Base-by-base conservation (phyloP, 2,329 filamentous ascomycete species). In the Phialophora macrospora region DNA sequence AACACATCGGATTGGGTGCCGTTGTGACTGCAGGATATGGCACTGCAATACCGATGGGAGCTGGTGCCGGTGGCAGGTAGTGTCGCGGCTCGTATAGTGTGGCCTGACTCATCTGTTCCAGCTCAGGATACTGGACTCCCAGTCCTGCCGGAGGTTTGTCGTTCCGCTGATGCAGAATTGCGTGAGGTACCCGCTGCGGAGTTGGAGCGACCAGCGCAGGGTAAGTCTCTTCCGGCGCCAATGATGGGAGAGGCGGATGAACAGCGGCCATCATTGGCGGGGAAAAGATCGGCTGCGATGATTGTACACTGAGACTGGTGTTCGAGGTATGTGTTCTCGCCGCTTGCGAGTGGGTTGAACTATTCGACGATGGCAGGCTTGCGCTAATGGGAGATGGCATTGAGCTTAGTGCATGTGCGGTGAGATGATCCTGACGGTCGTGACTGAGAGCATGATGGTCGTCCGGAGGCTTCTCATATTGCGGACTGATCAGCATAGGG, bases 241-340 rank as follows among this genome's bases (percentile, higher is more conserved):
- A 73, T 58, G 74, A 70, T 46, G 76, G 76, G 41, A 75, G 74
- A 56, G 77, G 67, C 28, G 67, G 77, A 55, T 77, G 66, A 28
- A 14, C 44, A 28, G 62, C 74, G 72, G 60, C 74, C 73, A 56
- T 75, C 70, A 20, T 30, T 3, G 38, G 75, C 70, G 78, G 74
- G 22, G 78, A 77, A 78, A 79, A 81, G 78, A 79, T 79, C 12
- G 71, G 61, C 58, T 79, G 77, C 24, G 72, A 67, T 26, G 72
- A 67, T 66, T 65, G 60, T 26, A 63, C 57, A 54, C 60, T 63
- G 20, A 52, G 30, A 41, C 57, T 66, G 26, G 64, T 67, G 51
- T 64, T 66, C 9, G 65, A 67, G 22, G 65, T 67, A 57, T 67
- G 59, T 9, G 55, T 65, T 34, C 51, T 63, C n/a, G 60, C 57